Evolutionary conservation across 345 rosid genomes (phyloP), one percentile per base, ranked within the genome.

Genomic region (Camelina neglecta): DNA sequence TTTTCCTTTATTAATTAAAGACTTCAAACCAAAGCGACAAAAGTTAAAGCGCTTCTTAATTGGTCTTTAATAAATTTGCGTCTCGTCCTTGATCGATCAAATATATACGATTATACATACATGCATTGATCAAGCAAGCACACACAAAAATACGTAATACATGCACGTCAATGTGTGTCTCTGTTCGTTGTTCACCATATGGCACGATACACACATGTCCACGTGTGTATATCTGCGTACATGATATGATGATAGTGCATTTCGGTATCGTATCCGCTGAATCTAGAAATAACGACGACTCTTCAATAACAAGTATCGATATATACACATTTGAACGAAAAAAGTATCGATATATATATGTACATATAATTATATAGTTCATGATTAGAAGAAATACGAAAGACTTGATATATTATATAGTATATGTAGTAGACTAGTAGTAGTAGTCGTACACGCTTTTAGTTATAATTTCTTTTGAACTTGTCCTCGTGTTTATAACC

Each of bases 1-100:
- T 61, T 69, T 29, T 62, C 58, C 71, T 26, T 21, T 48, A 36
- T 70, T 70, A 63, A 61, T 47, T 47, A 57, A 47, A 76, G 61
- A 71, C 80, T 77, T 71, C 71, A 48, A 64, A 77, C 71, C 61
- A 29, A 77, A 64, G 80, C 76, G 61, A 71, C 67, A 71, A 36
- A 24, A 63, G 5, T 38, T 56, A 70, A 70, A 68, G 23, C 57
- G 47, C 57, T 61, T 68, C 63, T 69, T 54, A 55, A 61, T 57
- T 55, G 45, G 26, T 56, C 47, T 69, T 76, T 54, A 54, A 35
- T 54, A 61, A 4, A 10, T 47, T 67, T 21, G 53, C 53, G 15
- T 73, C 36, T 16, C 16, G 39, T 69, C 60, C 62, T 61, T 41
- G 16, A 33, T 53, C 50, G 16, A 33, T 53, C 65, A 69, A 29